These are phyloP conservation scores for Hygrophoropsis aurantiaca DNA, from an alignment of 768 basidiomycete species.

Conservation along the genomic window DNA sequence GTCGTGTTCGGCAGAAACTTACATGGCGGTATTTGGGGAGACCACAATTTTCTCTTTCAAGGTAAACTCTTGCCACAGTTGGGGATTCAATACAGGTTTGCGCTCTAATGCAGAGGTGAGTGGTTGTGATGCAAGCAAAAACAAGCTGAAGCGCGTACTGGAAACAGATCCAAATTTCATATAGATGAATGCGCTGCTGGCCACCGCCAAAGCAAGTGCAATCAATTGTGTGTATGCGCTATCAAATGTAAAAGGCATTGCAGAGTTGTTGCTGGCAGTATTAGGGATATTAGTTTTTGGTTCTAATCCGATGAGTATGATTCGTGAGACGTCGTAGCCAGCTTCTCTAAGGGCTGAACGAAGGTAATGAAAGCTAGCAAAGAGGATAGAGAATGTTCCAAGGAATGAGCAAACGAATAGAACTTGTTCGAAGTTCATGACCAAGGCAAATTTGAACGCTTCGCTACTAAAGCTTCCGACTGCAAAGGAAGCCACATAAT, in stretches of 20 bases:
- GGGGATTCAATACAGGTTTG: slow-evolving; percentile 71
- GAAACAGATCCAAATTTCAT: slow-evolving; percentile 43
- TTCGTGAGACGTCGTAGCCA: slow-evolving; percentile 55
- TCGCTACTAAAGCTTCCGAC: not conserved
- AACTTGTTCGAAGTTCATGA: slow-evolving; percentile 49
- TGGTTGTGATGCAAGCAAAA: not conserved
- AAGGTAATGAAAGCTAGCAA: slow-evolving; percentile 42
- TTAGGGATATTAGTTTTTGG: slow-evolving; percentile 15
- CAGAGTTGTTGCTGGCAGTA: not conserved
- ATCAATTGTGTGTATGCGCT: slow-evolving; percentile 41
- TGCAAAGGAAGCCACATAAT: not conserved
- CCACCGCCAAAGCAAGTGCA: slow-evolving; percentile 50
- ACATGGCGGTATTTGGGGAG: slow-evolving; percentile 97
- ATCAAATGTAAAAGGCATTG: slow-evolving; percentile 14
- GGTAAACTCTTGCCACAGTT: slow-evolving; percentile 79
- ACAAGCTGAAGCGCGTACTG: slow-evolving; percentile 39
- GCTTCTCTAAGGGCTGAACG: slow-evolving; percentile 44
- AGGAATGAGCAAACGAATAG: slow-evolving; percentile 56
- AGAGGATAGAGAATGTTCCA: slow-evolving; percentile 46
- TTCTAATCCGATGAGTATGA: slow-evolving; percentile 66
- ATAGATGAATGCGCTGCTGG: slow-evolving; percentile 52
- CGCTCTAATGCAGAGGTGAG: slow-evolving; percentile 45
- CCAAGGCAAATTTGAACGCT: not conserved
- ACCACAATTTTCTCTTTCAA: slow-evolving; percentile 78
- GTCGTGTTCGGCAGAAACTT: slow-evolving; percentile 23